Conservation (phyloP, 2,329 filamentous ascomycete species). For the Penicillium sp. region DNA sequence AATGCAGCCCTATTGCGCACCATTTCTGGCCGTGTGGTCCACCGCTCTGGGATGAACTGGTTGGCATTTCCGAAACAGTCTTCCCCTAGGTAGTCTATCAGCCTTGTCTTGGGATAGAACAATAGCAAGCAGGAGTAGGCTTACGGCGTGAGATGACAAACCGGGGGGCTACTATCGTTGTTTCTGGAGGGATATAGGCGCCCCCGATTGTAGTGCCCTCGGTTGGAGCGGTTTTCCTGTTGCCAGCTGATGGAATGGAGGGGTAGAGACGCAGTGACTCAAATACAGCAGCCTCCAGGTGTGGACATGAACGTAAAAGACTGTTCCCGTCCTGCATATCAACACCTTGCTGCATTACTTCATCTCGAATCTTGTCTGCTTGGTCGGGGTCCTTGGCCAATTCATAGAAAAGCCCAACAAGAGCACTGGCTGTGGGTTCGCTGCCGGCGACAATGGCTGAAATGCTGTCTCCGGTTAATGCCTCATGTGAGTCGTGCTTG, state of each 20-base stretch:
- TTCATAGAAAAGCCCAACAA: slow-evolving; percentile 7
- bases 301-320: slow-evolving; percentile 5
- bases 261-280: slow-evolving; percentile 26
- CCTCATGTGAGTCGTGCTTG: background rate
- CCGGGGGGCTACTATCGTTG: slow-evolving; percentile 24
- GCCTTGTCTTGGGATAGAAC: no score
- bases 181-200: slow-evolving; percentile 23
- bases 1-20: slow-evolving; percentile 21
- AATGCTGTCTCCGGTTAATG: slow-evolving; percentile 7
- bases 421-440: slow-evolving; percentile 5
- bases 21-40: slow-evolving; percentile 21
- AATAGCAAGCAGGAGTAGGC: background rate
- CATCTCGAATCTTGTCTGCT: background rate
- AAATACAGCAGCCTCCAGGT: slow-evolving; percentile 22
- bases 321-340: slow-evolving; percentile 12
- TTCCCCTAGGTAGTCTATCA: slow-evolving; percentile 15
- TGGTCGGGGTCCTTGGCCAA: background rate
- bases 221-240: slow-evolving; percentile 18
- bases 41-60: slow-evolving; percentile 27
- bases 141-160: slow-evolving; percentile 23
- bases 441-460: slow-evolving; percentile 12
- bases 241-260: slow-evolving; percentile 21
- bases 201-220: slow-evolving; percentile 22
- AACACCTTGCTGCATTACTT: background rate
- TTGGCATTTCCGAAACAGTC: slow-evolving; percentile 18